Evolutionary conservation across 1,284 basidiomycete species (phyloP), one percentile per base, ranked within the genome.

Genomic region (Athelia sp.): DNA sequence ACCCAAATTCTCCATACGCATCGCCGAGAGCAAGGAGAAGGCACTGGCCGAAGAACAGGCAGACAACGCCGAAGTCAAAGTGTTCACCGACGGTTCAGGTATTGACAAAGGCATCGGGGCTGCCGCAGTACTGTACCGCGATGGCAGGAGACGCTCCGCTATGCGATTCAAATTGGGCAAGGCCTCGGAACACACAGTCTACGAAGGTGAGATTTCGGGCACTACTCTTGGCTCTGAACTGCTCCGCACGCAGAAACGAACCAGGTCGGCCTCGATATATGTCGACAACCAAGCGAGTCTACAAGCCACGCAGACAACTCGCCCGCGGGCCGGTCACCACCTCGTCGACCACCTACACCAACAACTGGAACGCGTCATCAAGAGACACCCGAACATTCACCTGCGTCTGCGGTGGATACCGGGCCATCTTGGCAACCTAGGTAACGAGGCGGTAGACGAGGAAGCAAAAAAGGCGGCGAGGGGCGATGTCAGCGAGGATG

Each of bases 71-170:
- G 29, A 52, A 1, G 11, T 46, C 3, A 11, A 23, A 17, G 42
- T 60, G 4, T 60, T 54, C 49, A 48, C 50, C 1, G 59, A 61
- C 19, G 52, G 59, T 2, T 60, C 56, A 15, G 58, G 53, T 0
- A 26, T 45, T 2, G 45, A 52, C 3, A 51, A 56, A 2, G 51
- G 43, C 10, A 51, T 59, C 9, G 58, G 58, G 8, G 54, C 51
- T 8, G 55, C 51, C 22, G 59, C 55, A 9, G 32, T 56, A 1
- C 4, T 53, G 23, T n/a, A 34, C 9, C 6, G 32, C 10, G 22
- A 19, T 26, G 22, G 50, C 23, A 0, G 14, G 13, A 3, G 9
- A 14, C 18, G 13, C 9, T 3, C n/a, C 10, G 29, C 1, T 10
- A 35, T 45, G 11, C 31, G 42, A 4, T 47, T 42, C 2, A 24